Conservation (phyloP, 768 basidiomycete species). For the Strobilomyces dryophilus region DNA sequence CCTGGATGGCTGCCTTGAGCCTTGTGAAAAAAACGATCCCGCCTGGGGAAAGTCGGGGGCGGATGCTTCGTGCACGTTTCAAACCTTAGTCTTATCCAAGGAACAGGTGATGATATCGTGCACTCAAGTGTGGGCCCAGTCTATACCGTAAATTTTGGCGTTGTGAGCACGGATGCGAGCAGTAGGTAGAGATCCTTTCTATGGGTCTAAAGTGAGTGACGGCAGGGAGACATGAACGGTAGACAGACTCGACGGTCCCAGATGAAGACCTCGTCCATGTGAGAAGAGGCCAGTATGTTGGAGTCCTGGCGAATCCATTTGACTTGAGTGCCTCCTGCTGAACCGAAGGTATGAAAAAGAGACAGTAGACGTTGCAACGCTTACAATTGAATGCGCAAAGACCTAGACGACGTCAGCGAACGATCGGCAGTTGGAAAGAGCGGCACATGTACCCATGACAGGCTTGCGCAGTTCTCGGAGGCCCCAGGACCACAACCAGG, state of each 20-base stretch:
- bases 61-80: slow-evolving; percentile 42
- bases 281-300: slow-evolving; percentile 85
- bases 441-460: slow-evolving; percentile 54
- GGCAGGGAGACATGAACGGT: neutral
- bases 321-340: slow-evolving; percentile 89
- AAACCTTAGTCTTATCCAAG: slow-evolving; percentile 86
- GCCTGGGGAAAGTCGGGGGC: slow-evolving; percentile 13
- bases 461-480: slow-evolving; percentile 67
- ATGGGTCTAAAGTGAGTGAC: slow-evolving; percentile 4
- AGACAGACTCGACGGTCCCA: slow-evolving; percentile 87
- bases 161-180: slow-evolving; percentile 73
- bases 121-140: slow-evolving; percentile 79
- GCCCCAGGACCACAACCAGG: slow-evolving; percentile 96
- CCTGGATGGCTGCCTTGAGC: slow-evolving; percentile 14
- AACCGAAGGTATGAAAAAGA: neutral
- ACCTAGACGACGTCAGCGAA: slow-evolving; percentile 31
- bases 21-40: slow-evolving; percentile 8
- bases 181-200: slow-evolving; percentile 89
- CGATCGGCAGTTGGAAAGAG: neutral
- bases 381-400: slow-evolving; percentile 56
- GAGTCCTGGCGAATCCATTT: slow-evolving; percentile 93
- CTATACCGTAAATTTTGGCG: slow-evolving; percentile 96
- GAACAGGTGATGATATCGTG: slow-evolving; percentile 92
- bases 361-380: neutral
- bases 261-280: slow-evolving; percentile 79